These are phyloP conservation scores for Sonneratia alba DNA, from an alignment of 345 rosid species.

Conservation along the genomic window DNA sequence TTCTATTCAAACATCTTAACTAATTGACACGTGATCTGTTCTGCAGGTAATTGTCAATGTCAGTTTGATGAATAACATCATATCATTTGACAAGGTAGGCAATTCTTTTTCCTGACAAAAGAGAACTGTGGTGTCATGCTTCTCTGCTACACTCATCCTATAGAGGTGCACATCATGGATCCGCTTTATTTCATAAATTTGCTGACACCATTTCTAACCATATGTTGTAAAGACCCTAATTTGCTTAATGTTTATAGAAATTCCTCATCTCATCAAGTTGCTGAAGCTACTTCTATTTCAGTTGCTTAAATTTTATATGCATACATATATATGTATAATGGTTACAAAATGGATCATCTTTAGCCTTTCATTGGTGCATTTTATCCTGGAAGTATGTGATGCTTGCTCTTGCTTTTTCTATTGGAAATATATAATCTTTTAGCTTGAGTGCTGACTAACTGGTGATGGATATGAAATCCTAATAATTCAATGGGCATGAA, in stretches of 20 bases:
- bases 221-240: not conserved
- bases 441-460: not conserved
- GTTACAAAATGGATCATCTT: not conserved
- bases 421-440: not conserved
- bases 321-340: not conserved
- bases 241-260: not conserved
- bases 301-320: not conserved
- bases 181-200: not conserved
- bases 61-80: slow-evolving; percentile 66
- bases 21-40: not conserved
- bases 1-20: not conserved
- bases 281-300: not conserved
- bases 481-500: not conserved
- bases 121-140: not conserved
- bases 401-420: not conserved
- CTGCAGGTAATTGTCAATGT: slow-evolving; percentile 69
- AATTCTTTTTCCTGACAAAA: not conserved
- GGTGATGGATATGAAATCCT: not conserved
- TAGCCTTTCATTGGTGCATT: not conserved
- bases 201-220: not conserved
- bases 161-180: not conserved
- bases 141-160: not conserved
- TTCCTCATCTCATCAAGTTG: not conserved
- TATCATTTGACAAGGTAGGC: slow-evolving; percentile 73
- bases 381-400: not conserved